These are phyloP conservation scores for Arachis stenosperma DNA, from an alignment of 306 rosid genomes.

Conservation along the genomic window DNA sequence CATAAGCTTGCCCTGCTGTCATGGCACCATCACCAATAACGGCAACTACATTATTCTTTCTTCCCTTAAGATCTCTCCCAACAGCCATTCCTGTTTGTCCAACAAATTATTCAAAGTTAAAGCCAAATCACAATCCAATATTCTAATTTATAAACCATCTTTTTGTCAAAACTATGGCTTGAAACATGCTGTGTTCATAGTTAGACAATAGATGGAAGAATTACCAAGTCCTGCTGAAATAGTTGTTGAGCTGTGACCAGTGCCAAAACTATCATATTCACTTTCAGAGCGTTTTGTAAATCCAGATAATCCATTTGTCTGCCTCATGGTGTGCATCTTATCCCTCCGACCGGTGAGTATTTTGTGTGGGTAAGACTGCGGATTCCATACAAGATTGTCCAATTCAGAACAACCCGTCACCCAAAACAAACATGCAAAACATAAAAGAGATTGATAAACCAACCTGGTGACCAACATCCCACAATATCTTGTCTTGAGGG, in stretches of 20 bases:
- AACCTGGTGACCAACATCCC: slow-evolving; percentile 99
- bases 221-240: slow-evolving; percentile 98
- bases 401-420: not conserved
- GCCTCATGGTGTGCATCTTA: slow-evolving; percentile 87
- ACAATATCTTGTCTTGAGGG: slow-evolving; percentile 81
- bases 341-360: slow-evolving; percentile 93
- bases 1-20: slow-evolving; percentile 99
- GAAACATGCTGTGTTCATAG: not conserved
- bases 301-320: slow-evolving; percentile 88
- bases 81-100: slow-evolving; percentile 89
- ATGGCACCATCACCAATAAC: slow-evolving; percentile 98
- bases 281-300: slow-evolving; percentile 94
- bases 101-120: slow-evolving; percentile 35
- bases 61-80: slow-evolving; percentile 90
- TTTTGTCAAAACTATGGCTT: not conserved
- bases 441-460: slow-evolving; percentile 26
- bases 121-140: slow-evolving; percentile 32
- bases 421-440: slow-evolving; percentile 12
- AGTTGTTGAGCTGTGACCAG: slow-evolving; percentile 99
- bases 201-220: slow-evolving; percentile 30
- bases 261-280: slow-evolving; percentile 88
- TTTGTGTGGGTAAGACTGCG: slow-evolving; percentile 93
- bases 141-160: not conserved
- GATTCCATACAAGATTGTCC: slow-evolving; percentile 34
- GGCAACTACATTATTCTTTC: slow-evolving; percentile 74